Conservation (phyloP, 2,329 filamentous ascomycete species). For the Gaeumannomyces sp. region DNA sequence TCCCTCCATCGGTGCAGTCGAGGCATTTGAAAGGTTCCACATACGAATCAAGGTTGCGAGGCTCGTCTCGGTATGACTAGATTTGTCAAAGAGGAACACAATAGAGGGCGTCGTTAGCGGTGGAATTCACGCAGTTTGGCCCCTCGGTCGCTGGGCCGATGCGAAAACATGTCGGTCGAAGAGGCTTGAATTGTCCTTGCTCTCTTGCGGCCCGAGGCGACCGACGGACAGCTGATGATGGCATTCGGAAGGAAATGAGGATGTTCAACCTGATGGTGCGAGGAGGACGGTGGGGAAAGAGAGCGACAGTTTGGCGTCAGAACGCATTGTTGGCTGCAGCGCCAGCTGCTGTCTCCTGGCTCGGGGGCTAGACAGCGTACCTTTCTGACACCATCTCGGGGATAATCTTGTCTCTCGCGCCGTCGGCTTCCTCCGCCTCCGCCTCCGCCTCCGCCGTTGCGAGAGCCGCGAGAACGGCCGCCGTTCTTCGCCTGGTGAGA, state of each 20-base stretch:
- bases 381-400: slow-evolving; percentile 88
- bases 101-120: slow-evolving; percentile 28
- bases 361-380: slow-evolving; percentile 36
- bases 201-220: slow-evolving; percentile 13
- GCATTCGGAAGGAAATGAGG: neutral
- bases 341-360: neutral
- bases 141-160: slow-evolving; percentile 18
- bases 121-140: neutral
- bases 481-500: slow-evolving; percentile 9
- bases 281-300: neutral
- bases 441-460: slow-evolving; percentile 27
- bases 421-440: slow-evolving; percentile 21
- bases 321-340: neutral
- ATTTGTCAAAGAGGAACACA: slow-evolving; percentile 14
- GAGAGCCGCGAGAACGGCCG: slow-evolving; percentile 28
- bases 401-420: slow-evolving; percentile 41
- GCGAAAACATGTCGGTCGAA: slow-evolving; percentile 20
- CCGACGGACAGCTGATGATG: slow-evolving; percentile 4
- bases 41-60: slow-evolving; percentile 65
- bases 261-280: slow-evolving; percentile 14
- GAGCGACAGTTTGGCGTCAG: neutral
- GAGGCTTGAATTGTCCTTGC: neutral
- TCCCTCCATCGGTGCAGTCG: slow-evolving; percentile 13
- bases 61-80: slow-evolving; percentile 57
- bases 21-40: slow-evolving; percentile 22